Evolutionary conservation across 371 early-diverging fungal species (phyloP), one percentile per base, ranked within the genome.

Genomic region (Lichtheimia ramosa): DNA sequence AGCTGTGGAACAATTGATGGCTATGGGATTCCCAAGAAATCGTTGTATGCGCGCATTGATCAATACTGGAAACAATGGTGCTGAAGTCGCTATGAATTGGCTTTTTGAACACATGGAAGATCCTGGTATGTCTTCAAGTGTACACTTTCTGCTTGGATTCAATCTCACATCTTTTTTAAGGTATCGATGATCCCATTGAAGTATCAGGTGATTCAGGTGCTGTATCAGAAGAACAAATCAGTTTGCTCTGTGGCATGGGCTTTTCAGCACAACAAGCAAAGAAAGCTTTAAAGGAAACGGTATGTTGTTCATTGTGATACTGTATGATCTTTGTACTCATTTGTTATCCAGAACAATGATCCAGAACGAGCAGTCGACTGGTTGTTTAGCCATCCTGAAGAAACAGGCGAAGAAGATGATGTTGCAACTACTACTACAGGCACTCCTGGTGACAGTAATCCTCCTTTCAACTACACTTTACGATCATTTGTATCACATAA

Each of bases 91-190:
- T 1, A 92, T 95, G 93, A 86, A 87, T 62, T 97, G 96, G 95
- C 65, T 96, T 28, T 89, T 97, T 77, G 94, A 93, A 66, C 94
- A 96, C 61, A 94, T 96, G 92, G 98, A 97, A 20, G 96, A 96
- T 71, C 83, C 96, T 46, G 85, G 34, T 34, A 34, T 34, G 34
- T 5, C 10, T 8, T 89, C 81, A 79, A 64, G 46, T 25, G 14
- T 16, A 3, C 18, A 20, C n/a, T 25, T 5, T 20, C 41, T 34
- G 34, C 34, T 34, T 4, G 10, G 34, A 2, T 34, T 34, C 34
- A 34, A n/a, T n/a, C 34, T 34, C 28, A 28, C 28, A 28, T 28
- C 28, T 3, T 1, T 28, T 28, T 28, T 3, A 28, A 28, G 34
- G 72, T 58, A 73, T 81, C 46, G 81, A 81, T 65, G 79, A 70